Evolutionary conservation across 805 yeast genomes (phyloP).

Genomic region (Candida methanosorbosa): DNA sequence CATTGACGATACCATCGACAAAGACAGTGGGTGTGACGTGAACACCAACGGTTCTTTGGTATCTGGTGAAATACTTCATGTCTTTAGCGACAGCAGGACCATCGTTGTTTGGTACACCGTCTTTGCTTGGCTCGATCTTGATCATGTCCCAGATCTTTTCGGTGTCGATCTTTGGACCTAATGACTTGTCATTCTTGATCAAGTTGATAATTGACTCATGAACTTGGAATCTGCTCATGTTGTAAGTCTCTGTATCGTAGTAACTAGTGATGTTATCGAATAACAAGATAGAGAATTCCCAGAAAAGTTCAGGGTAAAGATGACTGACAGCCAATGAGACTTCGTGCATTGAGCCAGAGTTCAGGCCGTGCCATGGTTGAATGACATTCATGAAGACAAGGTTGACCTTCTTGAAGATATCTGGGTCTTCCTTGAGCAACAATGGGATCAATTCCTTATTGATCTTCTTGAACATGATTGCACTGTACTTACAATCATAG

Average conservation of each 20-base stretch:
- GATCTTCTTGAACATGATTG: slow-evolving; percentile 52
- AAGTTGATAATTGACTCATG: slow-evolving; percentile 44
- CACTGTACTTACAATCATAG: slow-evolving; percentile 72
- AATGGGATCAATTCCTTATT: slow-evolving; percentile 44
- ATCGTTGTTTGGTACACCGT: slow-evolving; percentile 32
- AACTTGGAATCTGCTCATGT: slow-evolving; percentile 46
- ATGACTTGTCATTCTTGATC: slow-evolving; percentile 26
- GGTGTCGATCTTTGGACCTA: slow-evolving; percentile 29
- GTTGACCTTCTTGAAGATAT: slow-evolving; percentile 41
- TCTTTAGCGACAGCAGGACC: slow-evolving; percentile 58
- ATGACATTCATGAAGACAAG: slow-evolving; percentile 62
- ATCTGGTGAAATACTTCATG: slow-evolving; percentile 64
- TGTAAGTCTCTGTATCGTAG: slow-evolving; percentile 53
- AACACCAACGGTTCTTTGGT: slow-evolving; percentile 66
- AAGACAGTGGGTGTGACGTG: slow-evolving; percentile 82
- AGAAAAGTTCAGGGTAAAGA: slow-evolving; percentile 41
- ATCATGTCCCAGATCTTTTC: slow-evolving; percentile 23
- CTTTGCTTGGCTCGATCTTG: slow-evolving; percentile 20
- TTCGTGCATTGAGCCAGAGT: slow-evolving; percentile 60
- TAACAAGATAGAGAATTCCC: slow-evolving; percentile 47
- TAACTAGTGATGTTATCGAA: slow-evolving; percentile 47
- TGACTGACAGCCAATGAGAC: slow-evolving; percentile 64
- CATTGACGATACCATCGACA: slow-evolving; percentile 57
- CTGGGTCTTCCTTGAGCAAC: slow-evolving; percentile 31
- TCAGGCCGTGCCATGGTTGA: slow-evolving; percentile 85